Evolutionary conservation across 768 basidiomycete species (phyloP).

Genomic region (Podaxis mareebaensis): DNA sequence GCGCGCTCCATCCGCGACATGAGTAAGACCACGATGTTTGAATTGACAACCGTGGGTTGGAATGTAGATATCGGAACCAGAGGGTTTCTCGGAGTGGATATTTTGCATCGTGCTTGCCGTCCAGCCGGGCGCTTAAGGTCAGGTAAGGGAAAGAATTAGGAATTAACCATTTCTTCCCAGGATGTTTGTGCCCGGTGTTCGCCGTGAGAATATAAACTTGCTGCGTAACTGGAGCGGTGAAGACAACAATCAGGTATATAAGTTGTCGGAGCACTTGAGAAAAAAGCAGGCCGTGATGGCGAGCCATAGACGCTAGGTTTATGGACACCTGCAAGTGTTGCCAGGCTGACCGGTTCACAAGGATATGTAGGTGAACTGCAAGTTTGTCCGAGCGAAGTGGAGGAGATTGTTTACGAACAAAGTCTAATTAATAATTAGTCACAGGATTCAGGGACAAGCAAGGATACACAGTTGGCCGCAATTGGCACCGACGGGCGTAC

Average conservation of each 20-base stretch:
- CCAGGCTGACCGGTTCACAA: not conserved
- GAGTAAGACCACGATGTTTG: not conserved
- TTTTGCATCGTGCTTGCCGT: not conserved
- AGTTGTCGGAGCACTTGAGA: not conserved
- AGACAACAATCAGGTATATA: not conserved
- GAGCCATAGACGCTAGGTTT: not conserved
- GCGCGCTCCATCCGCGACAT: not conserved
- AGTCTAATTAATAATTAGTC: not conserved
- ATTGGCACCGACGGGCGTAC: constrained; percentile 9
- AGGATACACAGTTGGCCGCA: constrained; percentile 6
- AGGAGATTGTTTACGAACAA: not conserved
- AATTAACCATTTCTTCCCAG: not conserved
- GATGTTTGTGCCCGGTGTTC: not conserved
- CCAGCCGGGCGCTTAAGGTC: no score
- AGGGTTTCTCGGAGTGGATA: not conserved
- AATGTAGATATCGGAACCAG: not conserved
- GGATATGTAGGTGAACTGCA: not conserved
- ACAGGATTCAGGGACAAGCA: not conserved
- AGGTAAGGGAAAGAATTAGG: no score
- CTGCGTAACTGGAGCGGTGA: not conserved
- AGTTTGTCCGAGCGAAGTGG: not conserved
- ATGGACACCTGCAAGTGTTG: not conserved
- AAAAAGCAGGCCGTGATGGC: not conserved
- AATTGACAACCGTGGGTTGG: not conserved
- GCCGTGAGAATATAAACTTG: not conserved